phyloP scores from a whole-genome alignment of 148 eudicot genomes.

The Chenopodium berlandieri region DNA sequence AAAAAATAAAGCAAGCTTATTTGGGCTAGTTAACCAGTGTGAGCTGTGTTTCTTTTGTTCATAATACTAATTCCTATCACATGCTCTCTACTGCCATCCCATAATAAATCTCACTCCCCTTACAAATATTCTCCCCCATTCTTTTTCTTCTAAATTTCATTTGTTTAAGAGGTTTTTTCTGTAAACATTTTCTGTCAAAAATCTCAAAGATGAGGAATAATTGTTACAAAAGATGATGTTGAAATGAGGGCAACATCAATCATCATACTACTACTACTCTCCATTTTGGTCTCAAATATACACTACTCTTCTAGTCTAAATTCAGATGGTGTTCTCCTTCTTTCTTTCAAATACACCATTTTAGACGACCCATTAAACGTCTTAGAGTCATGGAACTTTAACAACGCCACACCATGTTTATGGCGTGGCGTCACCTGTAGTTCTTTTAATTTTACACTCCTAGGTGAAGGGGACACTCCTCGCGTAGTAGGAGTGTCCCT shows the following conservation, averaged over 20 bases:
- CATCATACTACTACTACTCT: not conserved
- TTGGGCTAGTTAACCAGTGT: conserved; percentile 1
- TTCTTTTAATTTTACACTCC: conserved; percentile 4
- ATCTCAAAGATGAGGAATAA: conserved; percentile 19
- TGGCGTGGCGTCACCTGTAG: conserved; percentile 72
- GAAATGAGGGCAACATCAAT: conserved; percentile 11
- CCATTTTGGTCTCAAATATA: conserved; percentile 13
- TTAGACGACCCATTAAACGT: conserved; percentile 57
- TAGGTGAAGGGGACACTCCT: not conserved
- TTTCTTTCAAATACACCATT: conserved; percentile 64
- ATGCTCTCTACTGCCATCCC: conserved; percentile 26
- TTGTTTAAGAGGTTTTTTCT: not conserved
- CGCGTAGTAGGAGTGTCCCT: conserved; percentile 59
- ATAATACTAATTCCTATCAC: conserved; percentile 18
- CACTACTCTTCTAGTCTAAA: conserved; percentile 30
- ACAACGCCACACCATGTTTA: conserved; percentile 64
- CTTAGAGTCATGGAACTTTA: conserved; percentile 48
- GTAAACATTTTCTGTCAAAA: not conserved
- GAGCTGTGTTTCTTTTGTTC: not conserved
- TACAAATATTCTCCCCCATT: conserved; percentile 18
- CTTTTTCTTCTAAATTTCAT: no score
- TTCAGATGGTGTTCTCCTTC: conserved; percentile 62
- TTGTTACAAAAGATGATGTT: not conserved
- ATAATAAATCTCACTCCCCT: conserved; percentile 33
- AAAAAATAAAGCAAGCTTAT: not conserved